Base-by-base conservation (phyloP, 2,329 filamentous ascomycete genomes). In the Nakataea oryzae region DNA sequence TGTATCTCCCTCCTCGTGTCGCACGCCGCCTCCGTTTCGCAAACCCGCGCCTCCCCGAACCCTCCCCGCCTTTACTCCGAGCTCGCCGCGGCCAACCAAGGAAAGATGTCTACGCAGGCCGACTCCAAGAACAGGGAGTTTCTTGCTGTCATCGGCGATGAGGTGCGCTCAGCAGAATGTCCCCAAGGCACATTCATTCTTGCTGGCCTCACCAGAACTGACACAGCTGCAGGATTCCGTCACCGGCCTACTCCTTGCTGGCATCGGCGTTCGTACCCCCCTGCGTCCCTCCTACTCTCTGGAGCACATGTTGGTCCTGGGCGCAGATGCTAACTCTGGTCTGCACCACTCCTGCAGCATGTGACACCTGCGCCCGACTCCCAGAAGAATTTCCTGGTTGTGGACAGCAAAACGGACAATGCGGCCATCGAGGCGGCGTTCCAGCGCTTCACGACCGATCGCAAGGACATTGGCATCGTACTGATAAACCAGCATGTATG, bases 371-470 rank as follows among this genome's bases (percentile, higher is more conserved):
- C 91, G 8, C 91, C 93, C 57, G 91, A 96, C 73, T 85, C 90
- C 54, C 89, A 97, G 74, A 96, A 96, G 81, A 99, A 99, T 82
- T 99, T 97, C 79, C 86, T 99, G 12, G 91, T 99, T 62, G 95
- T 99, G 65, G 93, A 99, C 75, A 80, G 77, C 73, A 97, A 97
- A 82, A 99, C 93, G 50, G 92, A 97, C 67, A 95, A 84, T 61
- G 80, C 89, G 3, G 81, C 89, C 63, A 97, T 99, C 71, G 95
- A 97, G 76, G 84, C 87, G 47, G 89, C 93, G 12, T 99, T 99
- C 73, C 89, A 96, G 66, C 83, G 83, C 67, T 97, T 97, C 75
- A 96, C 92, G 11, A 85, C 86, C 62, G 85, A 95, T 75, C 83
- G 95, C 73, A 97, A 97, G 76, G 95, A 99, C 73, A 97, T 99